phyloP scores from a whole-genome alignment of 441 rosid species.

The Pelargonium fulgidum region DNA sequence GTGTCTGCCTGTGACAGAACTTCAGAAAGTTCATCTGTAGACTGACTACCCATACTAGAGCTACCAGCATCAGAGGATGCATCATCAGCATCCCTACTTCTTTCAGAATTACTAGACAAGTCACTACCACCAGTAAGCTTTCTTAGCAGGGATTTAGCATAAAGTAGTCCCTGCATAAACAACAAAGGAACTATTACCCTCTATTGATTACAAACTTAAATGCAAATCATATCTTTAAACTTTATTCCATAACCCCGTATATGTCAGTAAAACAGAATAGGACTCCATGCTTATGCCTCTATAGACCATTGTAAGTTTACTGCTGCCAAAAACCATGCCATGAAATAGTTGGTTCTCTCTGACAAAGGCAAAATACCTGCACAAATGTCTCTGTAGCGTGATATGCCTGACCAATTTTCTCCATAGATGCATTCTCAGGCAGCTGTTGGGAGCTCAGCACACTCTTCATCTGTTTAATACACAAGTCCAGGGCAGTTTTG shows the following conservation, averaged over 20 bases:
- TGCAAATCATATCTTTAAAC: slow-evolving; percentile 2
- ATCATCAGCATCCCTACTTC: slow-evolving; percentile 78
- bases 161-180: slow-evolving; percentile 67
- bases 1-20: slow-evolving; percentile 56
- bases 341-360: slow-evolving; percentile 9
- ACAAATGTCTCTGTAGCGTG: slow-evolving; percentile 89
- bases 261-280: slow-evolving; percentile 8
- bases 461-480: slow-evolving; percentile 77
- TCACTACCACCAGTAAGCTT: slow-evolving; percentile 70
- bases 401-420: slow-evolving; percentile 86
- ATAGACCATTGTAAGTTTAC: slow-evolving; percentile 9
- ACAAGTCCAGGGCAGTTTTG: slow-evolving; percentile 74
- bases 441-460: slow-evolving; percentile 72
- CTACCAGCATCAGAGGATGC: slow-evolving; percentile 91
- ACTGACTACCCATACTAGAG: slow-evolving; percentile 82
- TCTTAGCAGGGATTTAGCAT: slow-evolving; percentile 75
- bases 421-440: slow-evolving; percentile 88
- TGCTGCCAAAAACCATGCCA: not conserved
- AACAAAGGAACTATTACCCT: slow-evolving; percentile 19
- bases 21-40: slow-evolving; percentile 77
- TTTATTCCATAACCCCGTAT: not conserved
- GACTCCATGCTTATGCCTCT: not conserved
- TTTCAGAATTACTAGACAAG: slow-evolving; percentile 46
- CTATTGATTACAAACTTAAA: slow-evolving; percentile 7
- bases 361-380: slow-evolving; percentile 48